Conservation (phyloP, 192 early-diverging fungal genomes). For the Haplosporangium gracile region DNA sequence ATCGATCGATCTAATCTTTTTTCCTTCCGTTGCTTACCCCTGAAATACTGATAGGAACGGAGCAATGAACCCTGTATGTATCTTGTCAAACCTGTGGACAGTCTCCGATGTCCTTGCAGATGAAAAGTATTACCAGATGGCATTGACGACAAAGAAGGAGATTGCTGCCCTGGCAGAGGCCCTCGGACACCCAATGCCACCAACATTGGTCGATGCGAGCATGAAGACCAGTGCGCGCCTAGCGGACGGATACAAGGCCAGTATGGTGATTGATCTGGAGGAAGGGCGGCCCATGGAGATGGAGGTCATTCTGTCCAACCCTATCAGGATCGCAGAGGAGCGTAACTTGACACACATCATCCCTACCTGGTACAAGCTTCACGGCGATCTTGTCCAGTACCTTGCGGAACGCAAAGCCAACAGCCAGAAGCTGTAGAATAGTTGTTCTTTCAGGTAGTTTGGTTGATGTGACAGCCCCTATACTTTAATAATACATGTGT, state of each 20-base stretch:
- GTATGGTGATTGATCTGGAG: conserved; percentile 59
- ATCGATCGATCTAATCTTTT: not conserved
- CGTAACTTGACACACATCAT: conserved; percentile 43
- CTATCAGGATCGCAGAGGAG: conserved; percentile 52
- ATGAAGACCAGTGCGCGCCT: conserved; percentile 57
- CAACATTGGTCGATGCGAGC: conserved; percentile 29
- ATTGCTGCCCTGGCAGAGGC: conserved; percentile 68
- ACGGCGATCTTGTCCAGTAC: conserved; percentile 44
- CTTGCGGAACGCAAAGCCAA: conserved; percentile 11
- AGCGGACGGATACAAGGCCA: conserved; percentile 60
- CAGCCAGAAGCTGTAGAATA: not conserved
- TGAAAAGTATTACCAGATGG: conserved; percentile 57
- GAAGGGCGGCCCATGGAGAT: conserved; percentile 58
- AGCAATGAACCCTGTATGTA: conserved; percentile 76
- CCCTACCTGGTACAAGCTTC: conserved; percentile 45
- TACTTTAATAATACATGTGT: not conserved
- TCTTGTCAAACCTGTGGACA: conserved; percentile 69
- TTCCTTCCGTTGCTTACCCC: not conserved
- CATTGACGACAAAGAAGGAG: conserved; percentile 65
- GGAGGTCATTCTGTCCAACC: conserved; percentile 55
- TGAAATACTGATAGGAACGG: conserved; percentile 66
- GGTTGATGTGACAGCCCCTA: not conserved
- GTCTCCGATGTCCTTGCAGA: conserved; percentile 64
- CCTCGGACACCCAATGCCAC: conserved; percentile 55
- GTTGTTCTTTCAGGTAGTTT: not conserved